Conservation (phyloP, 768 basidiomycete species). For the Gautieria morchelliformis region DNA sequence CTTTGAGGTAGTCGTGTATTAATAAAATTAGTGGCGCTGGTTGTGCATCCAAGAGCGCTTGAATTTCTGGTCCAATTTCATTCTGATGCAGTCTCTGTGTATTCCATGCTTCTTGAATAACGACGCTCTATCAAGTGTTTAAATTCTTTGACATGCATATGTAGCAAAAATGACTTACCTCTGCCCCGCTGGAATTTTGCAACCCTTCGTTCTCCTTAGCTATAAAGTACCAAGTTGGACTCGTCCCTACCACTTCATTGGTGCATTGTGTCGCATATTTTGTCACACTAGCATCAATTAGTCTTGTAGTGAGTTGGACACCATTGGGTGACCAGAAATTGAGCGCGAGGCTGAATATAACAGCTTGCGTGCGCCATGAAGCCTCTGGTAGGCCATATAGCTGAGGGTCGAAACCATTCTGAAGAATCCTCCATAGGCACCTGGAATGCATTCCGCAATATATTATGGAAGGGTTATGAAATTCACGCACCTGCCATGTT, state of each 20-base stretch:
- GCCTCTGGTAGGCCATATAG: neutral
- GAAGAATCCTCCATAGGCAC: neutral
- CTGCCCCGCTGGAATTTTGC: neutral
- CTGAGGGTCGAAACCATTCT: neutral
- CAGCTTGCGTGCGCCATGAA: neutral
- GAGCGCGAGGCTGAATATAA: constrained; percentile 3
- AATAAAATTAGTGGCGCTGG: neutral
- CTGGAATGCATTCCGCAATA: neutral
- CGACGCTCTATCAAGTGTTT: neutral
- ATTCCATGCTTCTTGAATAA: neutral
- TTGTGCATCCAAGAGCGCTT: neutral
- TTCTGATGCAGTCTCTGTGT: neutral
- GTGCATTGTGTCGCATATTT: neutral
- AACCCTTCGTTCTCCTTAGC: neutral
- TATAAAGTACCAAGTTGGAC: constrained; percentile 3
- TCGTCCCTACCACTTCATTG: neutral
- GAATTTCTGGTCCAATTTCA: neutral
- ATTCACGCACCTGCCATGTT: neutral
- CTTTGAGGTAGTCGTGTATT: neutral
- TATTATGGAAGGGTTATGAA: neutral
- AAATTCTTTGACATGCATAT: neutral
- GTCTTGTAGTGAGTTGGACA: neutral
- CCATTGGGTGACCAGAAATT: constrained; percentile 5
- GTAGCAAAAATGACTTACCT: neutral
- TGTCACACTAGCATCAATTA: neutral